Base-by-base conservation (phyloP, 768 basidiomycete genomes). In the Russula olivacea region DNA sequence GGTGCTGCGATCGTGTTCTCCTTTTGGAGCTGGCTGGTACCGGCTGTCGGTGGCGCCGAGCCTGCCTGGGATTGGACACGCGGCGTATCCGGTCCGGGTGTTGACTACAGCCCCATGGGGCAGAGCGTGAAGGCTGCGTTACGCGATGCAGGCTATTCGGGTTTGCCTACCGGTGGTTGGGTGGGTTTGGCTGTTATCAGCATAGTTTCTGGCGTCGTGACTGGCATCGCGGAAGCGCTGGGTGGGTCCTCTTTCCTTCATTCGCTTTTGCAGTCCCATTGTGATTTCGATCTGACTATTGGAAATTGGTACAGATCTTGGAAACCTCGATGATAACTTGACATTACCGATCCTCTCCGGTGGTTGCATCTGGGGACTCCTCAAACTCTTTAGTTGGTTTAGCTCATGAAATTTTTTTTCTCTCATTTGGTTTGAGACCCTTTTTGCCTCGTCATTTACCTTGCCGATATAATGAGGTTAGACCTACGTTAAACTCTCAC, bases 291-390 rank as follows among this genome's bases (percentile, higher is more conserved):
- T 21, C 52, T 63, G 14, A 59, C 14, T 47, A 15, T 15, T 32
- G 28, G 32, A 25, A 40, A 55, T 17, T 50, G 19, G 21, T 25
- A 32, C 71, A 96, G 92, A 95, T 72, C 78, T 96, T 3, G 92
- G 92, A 19, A 82, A 81, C 0, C 71, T 93, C 43, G 94, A 97
- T 69, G 94, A 97, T 71, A 96, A 97, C 72, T 73, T 97, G 28
- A 95, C 91, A 9, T 75, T 97, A 28, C 94, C 94, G 4, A 85
- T 96, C 70, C 83, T 95, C 59, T 86, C 91, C 7, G 93, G 93
- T 3, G 89, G 84, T 2, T 79, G 83, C 67, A 72, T 87, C 34
- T 87, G 83, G 83, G 78, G 77, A 3, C 77, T 83, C 25, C 79
- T 80, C 74, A 79, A 76, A 66, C 63, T 75, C 19, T 69, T 79